A percentile compares a stretch with the other conserved stretches of the same genome.
Conservation (phyloP, 192 early-diverging fungal genomes). For the Polychytrium aggregatum region DNA sequence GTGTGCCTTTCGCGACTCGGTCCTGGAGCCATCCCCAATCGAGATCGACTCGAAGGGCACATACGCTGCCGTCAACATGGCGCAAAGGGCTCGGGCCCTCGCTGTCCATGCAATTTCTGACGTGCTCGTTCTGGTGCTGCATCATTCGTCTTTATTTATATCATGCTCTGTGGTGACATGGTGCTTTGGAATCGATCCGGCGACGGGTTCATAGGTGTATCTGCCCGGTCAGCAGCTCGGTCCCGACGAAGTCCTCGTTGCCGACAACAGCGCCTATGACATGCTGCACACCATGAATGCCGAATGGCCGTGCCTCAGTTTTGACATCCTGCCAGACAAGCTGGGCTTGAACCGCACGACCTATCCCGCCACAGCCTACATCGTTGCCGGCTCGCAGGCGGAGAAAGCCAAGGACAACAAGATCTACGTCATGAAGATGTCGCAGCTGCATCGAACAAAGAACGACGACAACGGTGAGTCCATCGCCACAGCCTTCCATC, state of each 20-base stretch:
- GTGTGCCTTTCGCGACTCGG: constrained; percentile 47
- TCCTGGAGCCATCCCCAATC: no score
- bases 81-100: no score
- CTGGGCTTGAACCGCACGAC: constrained; percentile 65
- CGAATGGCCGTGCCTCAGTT: constrained; percentile 93
- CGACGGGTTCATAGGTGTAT: no score
- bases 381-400: constrained; percentile 90
- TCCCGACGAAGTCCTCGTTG: constrained; percentile 83
- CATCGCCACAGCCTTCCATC: no score
- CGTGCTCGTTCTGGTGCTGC: no score
- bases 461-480: constrained; percentile 65
- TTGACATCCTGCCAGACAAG: constrained; percentile 85
- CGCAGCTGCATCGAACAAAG: constrained; percentile 83
- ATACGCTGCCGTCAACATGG: no score
- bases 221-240: constrained; percentile 80
- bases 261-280: constrained; percentile 88
- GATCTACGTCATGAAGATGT: constrained; percentile 91
- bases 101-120: no score
- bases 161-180: no score
- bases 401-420: constrained; percentile 75
- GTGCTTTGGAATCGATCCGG: no score
- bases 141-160: no score
- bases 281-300: constrained; percentile 92
- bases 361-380: constrained; percentile 87
- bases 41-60: no score